Base-by-base conservation (phyloP, 2,329 filamentous ascomycete species). In the Sarocladiaceae sp. region DNA sequence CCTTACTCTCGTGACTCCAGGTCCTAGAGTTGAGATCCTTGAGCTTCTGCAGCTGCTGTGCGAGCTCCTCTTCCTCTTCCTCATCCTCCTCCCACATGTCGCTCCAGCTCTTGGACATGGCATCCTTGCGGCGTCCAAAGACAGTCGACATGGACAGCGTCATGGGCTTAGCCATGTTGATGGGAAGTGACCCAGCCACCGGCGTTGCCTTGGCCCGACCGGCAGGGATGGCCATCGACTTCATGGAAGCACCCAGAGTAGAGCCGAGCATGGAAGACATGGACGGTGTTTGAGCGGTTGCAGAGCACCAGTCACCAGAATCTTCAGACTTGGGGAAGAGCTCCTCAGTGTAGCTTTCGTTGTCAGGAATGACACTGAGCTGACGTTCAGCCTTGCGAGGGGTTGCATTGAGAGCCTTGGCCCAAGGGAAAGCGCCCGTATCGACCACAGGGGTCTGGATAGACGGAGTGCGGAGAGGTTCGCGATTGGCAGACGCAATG, bases 31-130 rank as follows among this genome's bases (percentile, higher is more conserved):
- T 88, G 56, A 85, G 73, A 59, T 81, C 70, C 64, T 83, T 78
- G 20, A 85, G 66, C 31, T 55, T 48, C 44, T 56, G 53, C 32
- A 58, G 50, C 59, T 83, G 78, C 51, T 76, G 76, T 48, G 68
- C 66, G 49, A 74, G 74, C 58, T 83, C 79, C 55, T 83, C 77
- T 54, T 86, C 78, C 50, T 85, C 81, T 51, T 85, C 82, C 35
- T 73, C 70, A 44, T 97, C 91, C 63, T 97, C 91, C 47, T 97
- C 91, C 84, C 89, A 96, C 63, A 97, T 81, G 63, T 98, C 93
- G 58, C 90, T 95, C 93, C 93, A 98, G 72, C 93, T 97, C 83
- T 97, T 97, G 46, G 93, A 95, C 39, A 94, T 87, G 39, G 77
- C 72, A 35, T 91, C 85, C 50, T 80, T 78, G 60, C 85, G 81